phyloP scores from a whole-genome alignment of 2,329 filamentous ascomycete species.

The Exophiala phaeomuriformis region DNA sequence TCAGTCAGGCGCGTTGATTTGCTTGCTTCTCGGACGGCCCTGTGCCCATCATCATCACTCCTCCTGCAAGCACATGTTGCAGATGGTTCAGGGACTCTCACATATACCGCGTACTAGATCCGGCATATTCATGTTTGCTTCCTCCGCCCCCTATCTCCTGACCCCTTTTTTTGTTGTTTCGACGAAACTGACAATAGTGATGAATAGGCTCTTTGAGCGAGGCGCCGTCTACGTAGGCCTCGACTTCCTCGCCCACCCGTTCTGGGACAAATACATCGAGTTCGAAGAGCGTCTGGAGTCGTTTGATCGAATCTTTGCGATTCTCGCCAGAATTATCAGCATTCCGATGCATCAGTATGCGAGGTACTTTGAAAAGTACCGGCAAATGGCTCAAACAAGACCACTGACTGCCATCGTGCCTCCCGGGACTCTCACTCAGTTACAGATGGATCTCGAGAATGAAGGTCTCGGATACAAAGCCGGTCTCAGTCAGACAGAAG shows the following conservation, averaged over 20 bases:
- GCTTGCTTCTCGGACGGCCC: constrained; percentile 28
- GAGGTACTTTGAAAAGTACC: constrained; percentile 87
- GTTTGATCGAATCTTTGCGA: constrained; percentile 74
- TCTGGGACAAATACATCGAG: constrained; percentile 99
- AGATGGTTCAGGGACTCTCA: constrained; percentile 21
- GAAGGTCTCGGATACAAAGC: constrained; percentile 49
- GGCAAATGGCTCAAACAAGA: constrained; percentile 63
- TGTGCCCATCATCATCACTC: constrained; percentile 14
- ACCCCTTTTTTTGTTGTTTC: constrained; percentile 28
- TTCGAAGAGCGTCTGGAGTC: constrained; percentile 88
- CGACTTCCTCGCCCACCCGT: constrained; percentile 88
- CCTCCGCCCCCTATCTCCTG: constrained; percentile 32
- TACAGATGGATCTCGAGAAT: constrained; percentile 64
- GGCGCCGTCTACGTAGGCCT: constrained; percentile 77
- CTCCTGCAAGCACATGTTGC: constrained; percentile 13
- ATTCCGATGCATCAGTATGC: constrained; percentile 96
- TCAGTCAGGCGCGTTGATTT: constrained; percentile 43
- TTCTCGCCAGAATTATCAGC: constrained; percentile 72
- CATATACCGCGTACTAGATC: constrained; percentile 17
- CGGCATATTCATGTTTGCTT: constrained; percentile 42
- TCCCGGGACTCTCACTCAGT: constrained; percentile 58
- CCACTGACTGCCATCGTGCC: constrained; percentile 68
- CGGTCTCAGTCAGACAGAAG: constrained; percentile 62
- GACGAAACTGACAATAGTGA: constrained; percentile 36
- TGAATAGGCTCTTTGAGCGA: constrained; percentile 76